Evolutionary conservation across 305 asterid species (phyloP).

Genomic region (Fraxinus platypoda): DNA sequence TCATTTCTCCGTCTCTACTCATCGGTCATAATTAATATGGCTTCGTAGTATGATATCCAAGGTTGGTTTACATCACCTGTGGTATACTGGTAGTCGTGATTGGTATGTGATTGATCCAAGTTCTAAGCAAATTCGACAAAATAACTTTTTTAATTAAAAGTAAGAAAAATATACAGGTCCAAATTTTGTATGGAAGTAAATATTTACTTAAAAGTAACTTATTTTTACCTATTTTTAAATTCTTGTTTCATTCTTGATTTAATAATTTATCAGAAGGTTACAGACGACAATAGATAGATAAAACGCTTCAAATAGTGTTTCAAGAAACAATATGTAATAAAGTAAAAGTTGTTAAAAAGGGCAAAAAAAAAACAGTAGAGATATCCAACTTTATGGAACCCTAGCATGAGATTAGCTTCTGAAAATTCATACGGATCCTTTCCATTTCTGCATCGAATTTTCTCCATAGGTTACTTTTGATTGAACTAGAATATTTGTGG

Average conservation of each 20-base stretch:
- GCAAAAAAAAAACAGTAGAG: background rate
- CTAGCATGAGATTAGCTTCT: too few relatives aligned
- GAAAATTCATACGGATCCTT: background rate
- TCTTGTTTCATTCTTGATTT: background rate
- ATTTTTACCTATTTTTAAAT: background rate
- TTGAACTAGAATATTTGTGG: constrained; percentile 29
- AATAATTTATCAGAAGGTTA: background rate
- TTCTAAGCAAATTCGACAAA: background rate
- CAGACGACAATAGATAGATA: background rate
- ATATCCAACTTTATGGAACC: too few relatives aligned
- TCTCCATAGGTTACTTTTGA: background rate
- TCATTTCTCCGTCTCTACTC: background rate
- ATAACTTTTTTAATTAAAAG: too few relatives aligned
- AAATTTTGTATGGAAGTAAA: background rate
- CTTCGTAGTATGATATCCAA: background rate
- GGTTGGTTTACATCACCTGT: background rate
- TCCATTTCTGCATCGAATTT: background rate
- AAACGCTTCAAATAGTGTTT: background rate
- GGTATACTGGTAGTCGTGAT: background rate
- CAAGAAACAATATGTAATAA: background rate
- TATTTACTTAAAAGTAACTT: background rate
- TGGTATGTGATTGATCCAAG: background rate
- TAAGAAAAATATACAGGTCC: background rate
- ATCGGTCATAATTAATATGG: background rate
- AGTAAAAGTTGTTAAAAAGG: background rate